Evolutionary conservation across 1,284 basidiomycete species (phyloP).

Genomic region (Trichosporon sp.): DNA sequence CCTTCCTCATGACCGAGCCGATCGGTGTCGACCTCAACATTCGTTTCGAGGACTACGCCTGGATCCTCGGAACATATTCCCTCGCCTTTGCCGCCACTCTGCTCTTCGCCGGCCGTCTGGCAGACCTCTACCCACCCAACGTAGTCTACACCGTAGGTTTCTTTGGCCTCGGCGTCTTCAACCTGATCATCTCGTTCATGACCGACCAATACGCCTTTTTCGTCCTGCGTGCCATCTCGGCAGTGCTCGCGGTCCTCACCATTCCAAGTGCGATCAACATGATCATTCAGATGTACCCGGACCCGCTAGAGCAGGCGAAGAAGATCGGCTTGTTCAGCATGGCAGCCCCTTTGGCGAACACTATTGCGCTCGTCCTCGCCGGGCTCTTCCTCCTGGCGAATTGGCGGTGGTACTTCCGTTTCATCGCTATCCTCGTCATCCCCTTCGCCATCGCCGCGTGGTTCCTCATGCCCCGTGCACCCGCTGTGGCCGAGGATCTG

Average conservation of each 20-base stretch:
- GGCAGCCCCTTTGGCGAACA: constrained; percentile 36
- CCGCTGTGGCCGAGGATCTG: constrained; percentile 38
- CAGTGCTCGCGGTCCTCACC: constrained; percentile 39
- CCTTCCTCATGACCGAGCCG: constrained; percentile 43
- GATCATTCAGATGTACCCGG: constrained; percentile 44
- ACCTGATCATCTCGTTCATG: constrained; percentile 46
- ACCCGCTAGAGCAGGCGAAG: constrained; percentile 35
- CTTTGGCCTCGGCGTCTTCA: constrained; percentile 37
- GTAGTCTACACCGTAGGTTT: constrained; percentile 40
- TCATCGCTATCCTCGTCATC: constrained; percentile 33
- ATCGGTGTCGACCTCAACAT: constrained; percentile 37
- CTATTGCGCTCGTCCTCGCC: constrained; percentile 32
- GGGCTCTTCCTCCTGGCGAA: constrained; percentile 41
- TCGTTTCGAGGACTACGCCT: constrained; percentile 29
- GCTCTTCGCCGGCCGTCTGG: constrained; percentile 38
- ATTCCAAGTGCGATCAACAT: constrained; percentile 44
- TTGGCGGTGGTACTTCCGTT: constrained; percentile 47
- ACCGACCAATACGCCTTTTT: constrained; percentile 43
- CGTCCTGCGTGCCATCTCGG: constrained; percentile 41
- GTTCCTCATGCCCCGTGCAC: constrained; percentile 38
- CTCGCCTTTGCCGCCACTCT: constrained; percentile 34
- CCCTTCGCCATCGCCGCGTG: constrained; percentile 35
- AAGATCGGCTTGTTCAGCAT: constrained; percentile 44
- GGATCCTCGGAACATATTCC: constrained; percentile 38
- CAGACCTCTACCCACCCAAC: constrained; percentile 42